Base-by-base conservation (phyloP, 2,329 filamentous ascomycete species). In the Trichoderma asperellum region DNA sequence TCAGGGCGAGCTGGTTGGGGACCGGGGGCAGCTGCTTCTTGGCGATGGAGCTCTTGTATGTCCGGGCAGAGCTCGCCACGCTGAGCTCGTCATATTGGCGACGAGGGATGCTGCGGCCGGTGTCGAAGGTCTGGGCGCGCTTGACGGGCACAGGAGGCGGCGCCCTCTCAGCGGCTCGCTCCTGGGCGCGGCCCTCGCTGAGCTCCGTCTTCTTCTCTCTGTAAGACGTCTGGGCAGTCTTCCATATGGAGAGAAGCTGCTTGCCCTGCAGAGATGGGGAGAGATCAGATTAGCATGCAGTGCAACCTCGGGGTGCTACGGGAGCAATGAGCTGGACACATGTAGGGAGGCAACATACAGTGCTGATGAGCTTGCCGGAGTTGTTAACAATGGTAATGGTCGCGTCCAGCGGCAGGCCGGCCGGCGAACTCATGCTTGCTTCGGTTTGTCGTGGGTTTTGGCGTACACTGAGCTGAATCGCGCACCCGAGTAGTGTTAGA, bases 311-410 rank as follows among this genome's bases (percentile, higher is more conserved):
- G 11, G 34, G 34, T 62, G 58, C 16, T 56, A 61, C 37, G 71
- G 74, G 73, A 62, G 49, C 61, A 56, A 18, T 35, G 21, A 43
- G 43, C 29, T n/a, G 49, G 49, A 52, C 24, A 24, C 24, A 24
- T 24, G 24, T 37, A 37, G 35, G 27, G 21, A 37, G 21, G 43
- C 65, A 12, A 84, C 91, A 79, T 85, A 94, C 93, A 70, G 91
- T 96, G 85, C 90, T 94, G 75, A 97, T 92, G 62, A 97, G 90
- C 82, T 97, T 96, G 76, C 93, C 93, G 69, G 93, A 96, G 76
- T 86, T 94, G 83, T 97, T 96, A 81, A 97, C 91, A 76, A 97
- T 92, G 73, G 93, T 94, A 74, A 97, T 89, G 61, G 92, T 95
- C 81, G 97, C 91, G 66, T 83, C 80, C 71, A 84, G 79, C 57